Evolutionary conservation across 257 asterid species (phyloP), one percentile per base, ranked within the genome.

Genomic region (Salvia miltiorrhiza): DNA sequence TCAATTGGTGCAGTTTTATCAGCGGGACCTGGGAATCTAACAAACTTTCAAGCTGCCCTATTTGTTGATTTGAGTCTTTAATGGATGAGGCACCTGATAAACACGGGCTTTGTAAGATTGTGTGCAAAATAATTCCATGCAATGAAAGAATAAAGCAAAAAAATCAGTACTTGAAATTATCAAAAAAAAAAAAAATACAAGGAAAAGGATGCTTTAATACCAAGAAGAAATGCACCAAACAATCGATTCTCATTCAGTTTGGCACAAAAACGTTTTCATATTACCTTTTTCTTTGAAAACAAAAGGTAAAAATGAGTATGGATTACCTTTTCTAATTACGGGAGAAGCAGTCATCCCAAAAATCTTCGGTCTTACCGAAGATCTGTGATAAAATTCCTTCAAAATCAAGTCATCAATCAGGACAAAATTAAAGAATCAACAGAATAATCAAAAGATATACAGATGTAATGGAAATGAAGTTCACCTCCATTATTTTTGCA

Each of bases 341-440:
- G 86, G 87, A n/a, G 93, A 77, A 35, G 94, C 83, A 44, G 92
- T 84, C 95, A 89, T 88, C 52, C 99, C 97, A 63, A 93, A 86
- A 60, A 90, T 76, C 83, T 79, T 93, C 13, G 96, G 95, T 75
- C 75, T 82, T 43, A 56, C 61, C 14, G 63, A 13, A 49, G 82
- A 76, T 23, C 53, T 81, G 49, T 79, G 88, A 78, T 90, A 90
- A 82, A 85, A 93, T 16, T 88, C 99, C 97, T 90, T 64, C 74
- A 84, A 13, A 33, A 5, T 17, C 59, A 78, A 74, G 72, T 19
- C 39, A 67, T 40, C 12, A 35, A 47, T 65, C 60, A 69, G 72
- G 72, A 23, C 21, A 53, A 39, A 17, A 5, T 14, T 52, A 52
- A 8, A 70, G 24, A 67, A 8, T 20, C 32, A 52, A 8, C 32